phyloP scores from a whole-genome alignment of 1,284 basidiomycete species.

The Amylostereum areolatum region DNA sequence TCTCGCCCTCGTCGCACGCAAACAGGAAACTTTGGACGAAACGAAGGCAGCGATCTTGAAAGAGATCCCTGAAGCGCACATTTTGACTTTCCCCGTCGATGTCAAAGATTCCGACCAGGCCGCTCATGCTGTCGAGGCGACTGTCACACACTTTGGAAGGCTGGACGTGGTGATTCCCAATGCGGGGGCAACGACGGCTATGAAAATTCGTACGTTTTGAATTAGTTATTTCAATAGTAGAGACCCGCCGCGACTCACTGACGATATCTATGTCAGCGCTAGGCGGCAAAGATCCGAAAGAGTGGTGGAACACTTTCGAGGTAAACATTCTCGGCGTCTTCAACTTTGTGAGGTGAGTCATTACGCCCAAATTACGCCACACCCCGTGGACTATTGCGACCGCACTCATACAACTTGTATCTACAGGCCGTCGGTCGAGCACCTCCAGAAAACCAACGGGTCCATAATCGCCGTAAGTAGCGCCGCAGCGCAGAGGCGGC shows the following conservation, averaged over 20 bases:
- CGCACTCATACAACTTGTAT: too few relatives aligned
- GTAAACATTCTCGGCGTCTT: not conserved
- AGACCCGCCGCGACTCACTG: too few relatives aligned
- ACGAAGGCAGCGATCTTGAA: conserved; percentile 4
- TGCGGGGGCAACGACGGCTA: conserved; percentile 1
- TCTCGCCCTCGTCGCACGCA: conserved; percentile 5
- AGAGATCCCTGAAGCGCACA: not conserved
- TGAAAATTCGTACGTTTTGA: not conserved
- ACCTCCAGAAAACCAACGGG: not conserved
- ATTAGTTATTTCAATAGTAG: too few relatives aligned
- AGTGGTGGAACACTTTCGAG: not conserved
- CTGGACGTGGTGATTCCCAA: conserved; percentile 11
- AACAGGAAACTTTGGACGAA: conserved; percentile 2
- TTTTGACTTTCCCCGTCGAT: not conserved
- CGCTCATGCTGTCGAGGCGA: conserved; percentile 5
- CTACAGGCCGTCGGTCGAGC: not conserved
- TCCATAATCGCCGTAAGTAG: not conserved
- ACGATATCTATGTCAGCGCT: not conserved
- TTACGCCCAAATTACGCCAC: too few relatives aligned
- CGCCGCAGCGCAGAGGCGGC: not conserved
- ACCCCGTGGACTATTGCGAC: too few relatives aligned
- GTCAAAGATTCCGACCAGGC: conserved; percentile 1
- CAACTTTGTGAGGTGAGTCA: not conserved
- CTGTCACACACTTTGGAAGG: conserved; percentile 8
- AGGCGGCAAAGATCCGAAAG: not conserved